Percentiles rank a stretch among this genome's conserved stretches.
phyloP scores from a whole-genome alignment of 108 stramenopile species.

The Parietichytrium sp. region DNA sequence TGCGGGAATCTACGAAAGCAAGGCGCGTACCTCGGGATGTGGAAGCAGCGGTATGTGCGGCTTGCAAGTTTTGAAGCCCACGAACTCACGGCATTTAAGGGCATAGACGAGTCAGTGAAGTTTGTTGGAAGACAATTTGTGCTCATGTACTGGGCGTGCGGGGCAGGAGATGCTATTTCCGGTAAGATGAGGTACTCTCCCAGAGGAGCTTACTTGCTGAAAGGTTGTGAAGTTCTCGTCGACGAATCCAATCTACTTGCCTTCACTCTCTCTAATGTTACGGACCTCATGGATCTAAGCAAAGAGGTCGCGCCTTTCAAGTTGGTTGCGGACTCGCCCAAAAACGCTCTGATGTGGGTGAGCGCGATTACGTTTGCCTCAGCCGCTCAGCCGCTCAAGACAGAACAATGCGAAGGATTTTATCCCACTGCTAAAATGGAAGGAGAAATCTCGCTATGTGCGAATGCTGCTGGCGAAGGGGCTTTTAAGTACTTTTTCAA shows the following conservation, averaged over 20 bases:
- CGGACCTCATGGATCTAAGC: background rate
- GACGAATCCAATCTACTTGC: background rate
- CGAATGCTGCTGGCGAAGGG: background rate
- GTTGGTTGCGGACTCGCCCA: background rate
- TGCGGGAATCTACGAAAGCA: conserved; percentile 16
- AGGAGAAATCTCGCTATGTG: background rate
- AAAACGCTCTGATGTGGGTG: background rate
- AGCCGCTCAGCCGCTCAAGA: no score
- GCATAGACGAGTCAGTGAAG: background rate
- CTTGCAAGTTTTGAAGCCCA: conserved; percentile 29
- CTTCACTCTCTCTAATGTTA: background rate
- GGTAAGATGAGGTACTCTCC: background rate
- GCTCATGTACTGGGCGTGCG: conserved; percentile 32
- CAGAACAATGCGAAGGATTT: background rate
- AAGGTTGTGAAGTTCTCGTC: background rate
- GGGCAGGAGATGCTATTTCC: background rate
- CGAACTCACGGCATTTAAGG: background rate
- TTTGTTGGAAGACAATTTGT: background rate
- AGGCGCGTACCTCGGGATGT: background rate
- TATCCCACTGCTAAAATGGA: background rate
- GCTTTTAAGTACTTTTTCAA: conserved; percentile 5
- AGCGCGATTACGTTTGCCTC: conserved; percentile 10
- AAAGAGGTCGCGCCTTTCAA: background rate
- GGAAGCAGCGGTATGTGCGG: conserved; percentile 14
- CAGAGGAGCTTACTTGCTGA: background rate